phyloP scores from a whole-genome alignment of 768 basidiomycete genomes.

The Mycena kentingensis region DNA sequence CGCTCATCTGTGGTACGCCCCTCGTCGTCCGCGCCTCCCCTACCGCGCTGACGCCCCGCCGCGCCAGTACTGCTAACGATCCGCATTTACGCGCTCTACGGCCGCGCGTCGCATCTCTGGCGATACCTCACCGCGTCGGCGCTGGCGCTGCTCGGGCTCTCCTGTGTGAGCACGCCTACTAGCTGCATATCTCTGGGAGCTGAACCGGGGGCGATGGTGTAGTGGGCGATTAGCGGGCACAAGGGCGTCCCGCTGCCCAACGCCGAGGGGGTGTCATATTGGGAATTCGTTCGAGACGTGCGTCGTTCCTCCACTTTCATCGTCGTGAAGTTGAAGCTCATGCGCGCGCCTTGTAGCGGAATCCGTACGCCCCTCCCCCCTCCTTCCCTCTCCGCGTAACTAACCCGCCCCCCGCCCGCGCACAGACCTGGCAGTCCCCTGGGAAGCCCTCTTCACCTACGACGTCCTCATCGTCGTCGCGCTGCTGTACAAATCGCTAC shows the following conservation, averaged over 20 bases:
- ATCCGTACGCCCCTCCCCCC: constrained; percentile 2
- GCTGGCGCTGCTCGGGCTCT: neutral
- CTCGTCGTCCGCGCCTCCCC: neutral
- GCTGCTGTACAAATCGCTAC: constrained; percentile 9
- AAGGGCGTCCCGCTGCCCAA: constrained; percentile 3
- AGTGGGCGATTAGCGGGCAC: constrained; percentile 13
- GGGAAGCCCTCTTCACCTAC: constrained; percentile 14
- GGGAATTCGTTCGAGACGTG: constrained; percentile 2
- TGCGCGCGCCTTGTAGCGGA: neutral
- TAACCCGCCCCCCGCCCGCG: neutral
- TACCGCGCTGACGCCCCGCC: neutral
- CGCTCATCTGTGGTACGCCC: constrained; percentile 3
- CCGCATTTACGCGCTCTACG: constrained; percentile 16
- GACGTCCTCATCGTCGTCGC: constrained; percentile 6
- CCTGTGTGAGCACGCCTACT: neutral
- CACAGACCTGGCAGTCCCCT: constrained; percentile 12
- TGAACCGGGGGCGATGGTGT: no score
- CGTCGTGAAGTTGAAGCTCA: neutral
- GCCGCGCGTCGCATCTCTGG: neutral
- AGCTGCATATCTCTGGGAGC: no score
- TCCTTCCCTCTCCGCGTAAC: neutral
- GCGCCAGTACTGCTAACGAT: constrained; percentile 9
- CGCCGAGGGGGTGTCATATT: constrained; percentile 11
- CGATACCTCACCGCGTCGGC: neutral
- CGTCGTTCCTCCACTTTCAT: neutral